Base-by-base conservation (phyloP, 129 eudicot species). In the Tanacetum coccineum region DNA sequence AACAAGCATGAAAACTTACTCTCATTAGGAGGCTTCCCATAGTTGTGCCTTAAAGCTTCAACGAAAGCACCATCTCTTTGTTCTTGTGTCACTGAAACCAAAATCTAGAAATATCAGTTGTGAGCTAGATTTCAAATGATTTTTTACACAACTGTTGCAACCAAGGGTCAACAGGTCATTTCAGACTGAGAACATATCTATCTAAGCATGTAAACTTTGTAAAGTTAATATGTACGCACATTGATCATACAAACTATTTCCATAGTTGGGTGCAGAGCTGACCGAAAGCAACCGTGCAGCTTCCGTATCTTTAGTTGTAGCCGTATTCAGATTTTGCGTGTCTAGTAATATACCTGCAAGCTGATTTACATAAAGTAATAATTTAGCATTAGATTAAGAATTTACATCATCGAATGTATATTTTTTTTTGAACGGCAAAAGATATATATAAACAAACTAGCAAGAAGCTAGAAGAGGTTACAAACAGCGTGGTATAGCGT, bases 231-330 rank as follows among this genome's bases (percentile, higher is more conserved):
- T 36, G 9, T 36, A 36, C 42, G 42, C 42, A 89, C 96, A 44
- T 49, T 89, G 89, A 66, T 89, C 96, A 68, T 68, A 89, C 74
- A 89, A 70, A 59, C 79, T 77, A 68, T 77, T 83, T 70, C 87
- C 79, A 44, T 89, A 83, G 79, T 81, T 89, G 13, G 93, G 96
- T 26, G 87, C 55, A 54, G 85, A 78, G 54, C 90, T 87, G 44
- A 89, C 96, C 2, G 85, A 82, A 18, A 89, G 92, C 70, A 89
- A 75, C 52, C 88, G 96, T 66, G 88, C 87, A 46, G 96, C 96
- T 79, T 89, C 96, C 0, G 87, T 83, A 73, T 89, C 96, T 81
- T 85, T 81, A 10, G 93, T 85, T 61, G 80, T 81, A 45, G 87
- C 80, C n/a, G 49, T 28, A 51, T 65, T 79, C 73, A 89, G 54